A percentile compares a stretch with the other conserved stretches of the same genome.
Evolutionary conservation across 2,329 filamentous ascomycete species (phyloP).

Genomic region (Proliferodiscus dingleyae): DNA sequence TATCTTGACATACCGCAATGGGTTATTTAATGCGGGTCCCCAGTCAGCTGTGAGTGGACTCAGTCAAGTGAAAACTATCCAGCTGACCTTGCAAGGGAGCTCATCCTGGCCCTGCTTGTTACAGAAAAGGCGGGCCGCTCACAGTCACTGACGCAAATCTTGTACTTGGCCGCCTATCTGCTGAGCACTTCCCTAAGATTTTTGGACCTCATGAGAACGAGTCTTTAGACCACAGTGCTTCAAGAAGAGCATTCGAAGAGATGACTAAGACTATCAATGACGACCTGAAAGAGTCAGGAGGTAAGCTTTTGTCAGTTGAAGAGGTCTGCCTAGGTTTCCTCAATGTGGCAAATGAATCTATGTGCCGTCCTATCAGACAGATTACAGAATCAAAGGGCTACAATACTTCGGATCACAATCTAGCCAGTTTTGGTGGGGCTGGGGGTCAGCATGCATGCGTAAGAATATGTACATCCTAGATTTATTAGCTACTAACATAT

Average conservation of each 20-base stretch:
- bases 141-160: slow-evolving; percentile 89
- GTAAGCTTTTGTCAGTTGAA: slow-evolving; percentile 64
- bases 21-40: slow-evolving; percentile 64
- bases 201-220: slow-evolving; percentile 61
- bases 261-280: slow-evolving; percentile 71
- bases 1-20: slow-evolving; percentile 61
- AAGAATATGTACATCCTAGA: too few relatives aligned
- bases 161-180: slow-evolving; percentile 74
- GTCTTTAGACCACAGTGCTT: slow-evolving; percentile 69
- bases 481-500: too few relatives aligned
- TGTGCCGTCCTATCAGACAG: slow-evolving; percentile 83
- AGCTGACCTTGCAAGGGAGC: too few relatives aligned
- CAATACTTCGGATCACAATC: slow-evolving; percentile 77
- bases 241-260: slow-evolving; percentile 66
- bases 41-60: slow-evolving; percentile 34
- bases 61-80: too few relatives aligned
- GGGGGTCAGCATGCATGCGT: slow-evolving; percentile 85
- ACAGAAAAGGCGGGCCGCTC: slow-evolving; percentile 79
- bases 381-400: slow-evolving; percentile 87
- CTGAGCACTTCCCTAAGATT: slow-evolving; percentile 83
- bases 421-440: slow-evolving; percentile 86
- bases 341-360: slow-evolving; percentile 82
- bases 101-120: slow-evolving; percentile 88
- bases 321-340: slow-evolving; percentile 58
- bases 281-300: too few relatives aligned